Evolutionary conservation across 768 basidiomycete genomes (phyloP).

Genomic region (Russula emetica): DNA sequence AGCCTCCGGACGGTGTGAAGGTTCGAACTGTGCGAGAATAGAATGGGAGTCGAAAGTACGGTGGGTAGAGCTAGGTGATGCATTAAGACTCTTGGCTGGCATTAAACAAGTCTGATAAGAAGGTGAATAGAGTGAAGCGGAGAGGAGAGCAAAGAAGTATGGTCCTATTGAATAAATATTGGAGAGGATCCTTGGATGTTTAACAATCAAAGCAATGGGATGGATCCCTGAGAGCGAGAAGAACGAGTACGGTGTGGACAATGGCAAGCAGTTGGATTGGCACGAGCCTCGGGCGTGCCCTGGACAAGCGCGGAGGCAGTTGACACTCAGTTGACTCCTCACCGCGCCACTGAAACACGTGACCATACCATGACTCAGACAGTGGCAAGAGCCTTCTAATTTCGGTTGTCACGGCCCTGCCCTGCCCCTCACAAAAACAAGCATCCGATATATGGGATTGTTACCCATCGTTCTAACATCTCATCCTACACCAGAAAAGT

Average conservation of each 20-base stretch:
- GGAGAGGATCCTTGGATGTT: neutral
- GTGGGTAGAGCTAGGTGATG: constrained; percentile 15
- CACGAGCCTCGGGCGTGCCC: constrained; percentile 5
- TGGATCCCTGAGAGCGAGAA: neutral
- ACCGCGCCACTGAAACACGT: neutral
- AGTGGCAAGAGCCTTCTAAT: neutral
- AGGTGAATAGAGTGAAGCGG: neutral
- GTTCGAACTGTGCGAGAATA: constrained; percentile 23
- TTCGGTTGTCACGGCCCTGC: neutral
- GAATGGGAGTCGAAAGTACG: constrained; percentile 18
- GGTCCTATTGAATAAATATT: constrained; percentile 18
- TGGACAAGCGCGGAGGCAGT: neutral
- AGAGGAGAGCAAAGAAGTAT: neutral
- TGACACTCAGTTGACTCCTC: neutral
- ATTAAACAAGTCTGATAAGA: constrained; percentile 23
- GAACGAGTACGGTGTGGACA: neutral
- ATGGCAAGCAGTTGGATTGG: neutral
- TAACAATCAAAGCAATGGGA: neutral
- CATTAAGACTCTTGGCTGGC: constrained; percentile 24
- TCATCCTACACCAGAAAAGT: too few species aligned
- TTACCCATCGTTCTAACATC: too few species aligned
- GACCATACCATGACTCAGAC: neutral
- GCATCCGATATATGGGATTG: neutral
- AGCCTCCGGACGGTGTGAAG: neutral
- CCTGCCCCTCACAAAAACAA: neutral